Evolutionary conservation across 306 rosid species (phyloP).

Genomic region (Inga laurina): DNA sequence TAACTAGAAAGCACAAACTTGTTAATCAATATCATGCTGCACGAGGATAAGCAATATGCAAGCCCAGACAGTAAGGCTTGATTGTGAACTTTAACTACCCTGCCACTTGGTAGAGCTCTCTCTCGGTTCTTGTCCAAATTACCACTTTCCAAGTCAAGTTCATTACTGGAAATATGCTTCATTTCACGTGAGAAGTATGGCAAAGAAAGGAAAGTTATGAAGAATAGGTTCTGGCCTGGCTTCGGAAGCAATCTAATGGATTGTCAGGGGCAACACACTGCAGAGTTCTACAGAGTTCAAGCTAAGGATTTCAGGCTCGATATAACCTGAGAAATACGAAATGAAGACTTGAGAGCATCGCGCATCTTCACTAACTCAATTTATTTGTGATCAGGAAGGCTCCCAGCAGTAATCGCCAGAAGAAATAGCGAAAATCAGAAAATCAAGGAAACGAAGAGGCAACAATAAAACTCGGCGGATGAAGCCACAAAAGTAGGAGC

Average conservation of each 20-base stretch:
- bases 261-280: background rate
- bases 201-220: background rate
- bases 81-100: conserved; percentile 60
- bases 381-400: background rate
- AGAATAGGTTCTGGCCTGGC: background rate
- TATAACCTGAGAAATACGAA: background rate
- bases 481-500: background rate
- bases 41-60: conserved; percentile 88
- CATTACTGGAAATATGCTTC: conserved; percentile 62
- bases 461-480: background rate
- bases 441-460: background rate
- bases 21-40: conserved; percentile 94
- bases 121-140: conserved; percentile 63
- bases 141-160: conserved; percentile 71
- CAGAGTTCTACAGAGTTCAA: conserved; percentile 18
- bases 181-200: conserved; percentile 35
- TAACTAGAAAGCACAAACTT: conserved; percentile 92
- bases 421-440: conserved; percentile 2
- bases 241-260: background rate
- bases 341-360: conserved; percentile 6
- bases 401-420: conserved; percentile 4
- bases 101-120: conserved; percentile 43
- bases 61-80: conserved; percentile 90
- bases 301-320: conserved; percentile 25
- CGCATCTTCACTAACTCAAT: conserved; percentile 17